Evolutionary conservation across 164 flowering plant genomes (phyloP), one percentile per base, ranked within the genome.

Genomic region (Taxillus chinensis): DNA sequence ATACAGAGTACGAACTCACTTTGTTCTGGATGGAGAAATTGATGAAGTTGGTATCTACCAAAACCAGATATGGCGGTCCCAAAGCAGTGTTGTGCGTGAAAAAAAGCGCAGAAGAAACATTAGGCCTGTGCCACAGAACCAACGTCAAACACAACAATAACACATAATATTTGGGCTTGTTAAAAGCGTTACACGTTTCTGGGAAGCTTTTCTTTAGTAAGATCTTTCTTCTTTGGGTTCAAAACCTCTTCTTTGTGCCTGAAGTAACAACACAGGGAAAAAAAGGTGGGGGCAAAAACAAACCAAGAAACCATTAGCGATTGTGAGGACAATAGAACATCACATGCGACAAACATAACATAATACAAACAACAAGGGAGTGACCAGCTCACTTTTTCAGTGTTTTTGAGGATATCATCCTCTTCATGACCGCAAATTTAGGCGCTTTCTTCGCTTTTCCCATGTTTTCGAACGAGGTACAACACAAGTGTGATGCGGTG

Each of bases 41-140:
- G 75, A 93, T 93, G 74, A 93, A 93, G 77, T 93, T 93, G 59
- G 99, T 90, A 82, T 93, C 99, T 5, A 93, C 91, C 78, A 93
- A 72, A 64, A 93, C 97, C 46, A 83, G 74, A 67, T 93, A 90
- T 5, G 97, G 99, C 38, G 99, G 99, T 39, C 95, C 96, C 67
- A 93, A 64, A 0, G 92, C 88, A 39, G 90, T 75, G 70, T 93
- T 93, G 70, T 93, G 57, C 39, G 74, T 78, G 78, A 90, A 93
- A 82, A 82, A 90, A 58, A 93, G 84, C 0, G 95, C 91, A 3
- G 97, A 82, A 5, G 99, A 77, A 70, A 85, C 92, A 64, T 78
- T 75, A 1, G 97, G 97, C 70, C 96, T 89, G 73, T 52, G 60
- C 61, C 27, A 41, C 60, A 62, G 48, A 42, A 37, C 52, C 39